Evolutionary conservation across 371 early-diverging fungal genomes (phyloP), one percentile per base, ranked within the genome.

Genomic region (Rhizopus stolonifer): DNA sequence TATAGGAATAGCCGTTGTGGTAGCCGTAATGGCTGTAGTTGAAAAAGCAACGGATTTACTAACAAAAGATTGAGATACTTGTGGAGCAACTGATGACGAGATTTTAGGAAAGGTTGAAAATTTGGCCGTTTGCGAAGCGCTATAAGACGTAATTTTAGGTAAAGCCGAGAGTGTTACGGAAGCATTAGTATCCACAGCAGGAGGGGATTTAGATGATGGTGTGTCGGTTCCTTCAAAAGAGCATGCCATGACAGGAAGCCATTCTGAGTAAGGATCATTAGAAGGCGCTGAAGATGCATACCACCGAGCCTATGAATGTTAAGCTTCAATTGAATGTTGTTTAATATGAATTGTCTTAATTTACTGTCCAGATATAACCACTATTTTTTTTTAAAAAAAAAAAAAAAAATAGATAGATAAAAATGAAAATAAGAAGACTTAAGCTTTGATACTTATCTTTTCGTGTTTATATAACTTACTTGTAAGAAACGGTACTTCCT

Each of bases 401-500:
- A 14, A 38, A n/a, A n/a, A n/a, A n/a, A n/a, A n/a, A n/a, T n/a
- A n/a, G n/a, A n/a, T n/a, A n/a, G n/a, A n/a, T n/a, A 18, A 46
- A n/a, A 43, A 36, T 38, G 24, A 24, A 19, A 29, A 49, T 15
- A 22, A 50, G 23, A 51, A 40, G 44, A 24, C 9, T 31, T 14
- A n/a, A n/a, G n/a, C n/a, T n/a, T n/a, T n/a, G n/a, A n/a, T n/a
- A n/a, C n/a, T n/a, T n/a, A n/a, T n/a, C n/a, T n/a, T n/a, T 15
- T 36, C 42, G 8, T 21, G 13, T 8, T 18, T 19, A 10, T 38
- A 42, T 18, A 13, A 56, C 74, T 70, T 67, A 74, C 74, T 73
- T 60, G 55, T 72, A 70, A n/a, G 78, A 69, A 39, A 81, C 84
- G 19, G 57, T 58, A 38, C 56, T 43, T 18, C 78, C 80, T 8